Evolutionary conservation across 2,329 filamentous ascomycete genomes (phyloP), one percentile per base, ranked within the genome.

Genomic region (Apiospora arundinis): DNA sequence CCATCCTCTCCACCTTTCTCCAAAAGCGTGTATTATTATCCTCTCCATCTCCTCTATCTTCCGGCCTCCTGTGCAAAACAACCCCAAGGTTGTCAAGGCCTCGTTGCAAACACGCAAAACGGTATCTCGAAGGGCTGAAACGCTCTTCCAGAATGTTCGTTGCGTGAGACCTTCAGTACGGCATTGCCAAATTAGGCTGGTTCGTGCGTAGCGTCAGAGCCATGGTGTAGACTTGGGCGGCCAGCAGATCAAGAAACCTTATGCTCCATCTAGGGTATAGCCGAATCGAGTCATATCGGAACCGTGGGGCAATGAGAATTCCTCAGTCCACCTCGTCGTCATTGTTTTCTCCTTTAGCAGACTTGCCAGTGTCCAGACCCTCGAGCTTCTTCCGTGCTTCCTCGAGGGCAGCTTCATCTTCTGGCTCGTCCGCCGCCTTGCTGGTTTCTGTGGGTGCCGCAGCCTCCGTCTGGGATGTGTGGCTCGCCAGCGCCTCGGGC

Each of bases 301-400:
- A 32, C 32, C 32, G 3, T 32, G 32, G 45, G 23, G 4, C 1
- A 28, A 25, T 21, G 18, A 48, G 21, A 5, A 28, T 18, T 48
- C 28, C 32, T 77, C 69, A 87, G 72, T 87, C 86, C 3, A 87
- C 81, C 73, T 86, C 85, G 70, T 85, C 83, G 0, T 79, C 77
- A 70, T 75, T 81, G 4, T 81, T 82, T 56, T 80, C 76, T 7
- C 77, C 70, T 4, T 72, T 74, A 52, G 74, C 70, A 25, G 60
- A 67, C 8, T 72, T 69, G 8, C 69, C 69, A 9, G 74, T 56
- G 6, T 75, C 72, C n/a, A 73, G 73, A 67, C 77, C n/a, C 73
- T 77, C 40, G 73, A 84, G 70, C 69, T 82, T 79, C 71, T 80
- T 80, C 66, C 78, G 79, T 2, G 83, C 83, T 76, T 82, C 78